Conservation (phyloP, 768 basidiomycete species). For the Daedalea quercina region DNA sequence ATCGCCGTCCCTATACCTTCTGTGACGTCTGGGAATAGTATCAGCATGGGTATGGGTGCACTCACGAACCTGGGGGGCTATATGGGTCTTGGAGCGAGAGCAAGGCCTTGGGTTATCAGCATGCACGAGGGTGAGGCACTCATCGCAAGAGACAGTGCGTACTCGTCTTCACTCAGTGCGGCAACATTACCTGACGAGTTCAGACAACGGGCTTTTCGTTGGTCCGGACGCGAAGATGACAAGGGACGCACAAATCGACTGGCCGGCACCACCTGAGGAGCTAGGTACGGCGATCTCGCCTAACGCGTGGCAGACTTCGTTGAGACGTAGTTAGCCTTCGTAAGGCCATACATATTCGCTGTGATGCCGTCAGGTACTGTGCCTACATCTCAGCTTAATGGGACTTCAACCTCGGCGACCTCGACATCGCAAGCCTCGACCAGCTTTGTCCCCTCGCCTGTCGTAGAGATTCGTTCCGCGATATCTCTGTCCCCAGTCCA, state of each 20-base stretch:
- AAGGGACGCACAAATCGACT: conserved; percentile 47
- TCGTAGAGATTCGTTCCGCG: conserved; percentile 66
- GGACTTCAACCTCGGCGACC: conserved; percentile 11
- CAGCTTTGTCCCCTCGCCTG: conserved; percentile 45
- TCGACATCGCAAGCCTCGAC: conserved; percentile 22
- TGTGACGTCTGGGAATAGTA: conserved; percentile 31
- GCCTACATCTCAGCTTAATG: conserved; percentile 21
- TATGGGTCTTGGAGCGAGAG: conserved; percentile 77
- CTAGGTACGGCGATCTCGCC: conserved; percentile 38
- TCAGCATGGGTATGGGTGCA: conserved; percentile 60
- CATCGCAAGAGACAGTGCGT: conserved; percentile 75
- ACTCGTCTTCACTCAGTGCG: too few relatives aligned
- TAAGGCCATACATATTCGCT: conserved; percentile 74
- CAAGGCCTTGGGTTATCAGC: conserved; percentile 54
- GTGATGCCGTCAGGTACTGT: conserved; percentile 67
- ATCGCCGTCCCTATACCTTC: conserved; percentile 35
- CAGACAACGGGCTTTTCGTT: conserved; percentile 67
- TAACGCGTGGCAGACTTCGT: not conserved
- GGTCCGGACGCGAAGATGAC: conserved; percentile 51
- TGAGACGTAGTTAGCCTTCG: conserved; percentile 40
- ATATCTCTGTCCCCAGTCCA: conserved; percentile 58
- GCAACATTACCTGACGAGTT: not conserved
- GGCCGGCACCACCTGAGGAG: conserved; percentile 82
- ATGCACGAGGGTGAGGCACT: conserved; percentile 58
- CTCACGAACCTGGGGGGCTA: conserved; percentile 77